Evolutionary conservation across 2,329 filamentous ascomycete genomes (phyloP).

Genomic region (Alternaria hordeiaustralica): DNA sequence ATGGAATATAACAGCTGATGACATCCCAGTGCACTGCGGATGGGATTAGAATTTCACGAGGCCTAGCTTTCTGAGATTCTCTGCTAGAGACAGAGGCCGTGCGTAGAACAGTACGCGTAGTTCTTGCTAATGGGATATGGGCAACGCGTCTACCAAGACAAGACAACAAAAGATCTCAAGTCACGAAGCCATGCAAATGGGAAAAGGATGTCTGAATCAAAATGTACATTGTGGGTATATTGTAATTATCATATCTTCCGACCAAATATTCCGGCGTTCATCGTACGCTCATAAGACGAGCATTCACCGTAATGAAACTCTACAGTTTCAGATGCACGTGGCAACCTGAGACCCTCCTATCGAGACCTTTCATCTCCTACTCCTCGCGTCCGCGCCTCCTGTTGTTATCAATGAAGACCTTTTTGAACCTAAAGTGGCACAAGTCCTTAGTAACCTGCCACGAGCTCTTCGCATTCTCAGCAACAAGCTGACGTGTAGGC

Average conservation of each 20-base stretch:
- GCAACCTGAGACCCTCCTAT: background rate
- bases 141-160: background rate
- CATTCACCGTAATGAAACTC: background rate
- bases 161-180: background rate
- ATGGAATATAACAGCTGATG: background rate
- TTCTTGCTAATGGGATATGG: background rate
- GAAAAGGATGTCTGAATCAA: background rate
- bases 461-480: conserved; percentile 51
- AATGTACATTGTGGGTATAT: background rate
- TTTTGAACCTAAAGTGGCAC: conserved; percentile 52
- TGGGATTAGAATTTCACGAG: background rate
- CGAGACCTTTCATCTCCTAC: background rate
- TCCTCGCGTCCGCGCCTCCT: conserved; percentile 15
- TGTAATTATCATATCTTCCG: background rate
- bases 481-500: conserved; percentile 68
- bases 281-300: background rate
- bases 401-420: conserved; percentile 55
- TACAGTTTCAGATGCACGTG: background rate
- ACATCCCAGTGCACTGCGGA: background rate
- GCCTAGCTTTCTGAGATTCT: background rate
- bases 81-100: background rate
- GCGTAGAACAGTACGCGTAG: background rate
- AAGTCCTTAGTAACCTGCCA: conserved; percentile 56
- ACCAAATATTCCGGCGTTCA: background rate
- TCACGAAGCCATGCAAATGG: too few species aligned